Evolutionary conservation across 352 stramenopile species (phyloP).

Genomic region (Phytopythium aichiense): DNA sequence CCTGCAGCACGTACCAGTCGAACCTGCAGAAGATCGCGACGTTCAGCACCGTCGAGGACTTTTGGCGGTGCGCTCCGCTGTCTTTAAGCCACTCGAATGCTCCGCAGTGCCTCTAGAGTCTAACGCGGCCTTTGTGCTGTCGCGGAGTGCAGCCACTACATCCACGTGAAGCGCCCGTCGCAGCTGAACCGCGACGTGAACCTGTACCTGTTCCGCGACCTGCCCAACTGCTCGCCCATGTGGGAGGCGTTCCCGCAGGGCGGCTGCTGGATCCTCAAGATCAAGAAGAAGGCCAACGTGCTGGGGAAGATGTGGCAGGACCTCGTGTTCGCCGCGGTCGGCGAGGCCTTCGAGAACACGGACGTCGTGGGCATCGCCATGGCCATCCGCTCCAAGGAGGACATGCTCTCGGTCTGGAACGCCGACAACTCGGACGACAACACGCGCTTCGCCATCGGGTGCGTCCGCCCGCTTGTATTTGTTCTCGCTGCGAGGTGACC

Average conservation of each 20-base stretch:
- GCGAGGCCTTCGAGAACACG: constrained; percentile 88
- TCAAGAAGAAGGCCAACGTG: constrained; percentile 93
- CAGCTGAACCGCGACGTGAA: constrained; percentile 90
- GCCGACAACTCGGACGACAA: constrained; percentile 89
- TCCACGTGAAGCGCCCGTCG: constrained; percentile 92
- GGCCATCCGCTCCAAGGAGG: constrained; percentile 92
- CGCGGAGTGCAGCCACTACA: constrained; percentile 65
- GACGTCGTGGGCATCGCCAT: constrained; percentile 92
- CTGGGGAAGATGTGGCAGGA: constrained; percentile 95
- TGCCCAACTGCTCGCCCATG: constrained; percentile 84
- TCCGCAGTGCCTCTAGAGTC: neutral
- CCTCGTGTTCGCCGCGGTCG: constrained; percentile 89
- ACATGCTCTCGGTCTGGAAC: constrained; percentile 94
- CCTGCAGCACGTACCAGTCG: constrained; percentile 61
- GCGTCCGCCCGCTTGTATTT: constrained; percentile 10
- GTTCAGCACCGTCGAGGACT: constrained; percentile 91
- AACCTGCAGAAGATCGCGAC: constrained; percentile 87
- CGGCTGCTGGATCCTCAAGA: constrained; percentile 94
- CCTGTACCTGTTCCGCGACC: constrained; percentile 92
- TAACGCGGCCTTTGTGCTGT: neutral
- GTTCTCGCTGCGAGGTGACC: neutral
- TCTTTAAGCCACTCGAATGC: neutral
- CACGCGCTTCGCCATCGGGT: constrained; percentile 81
- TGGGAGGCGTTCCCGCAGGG: constrained; percentile 92
- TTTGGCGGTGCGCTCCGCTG: constrained; percentile 73